Conservation (phyloP, 2,329 filamentous ascomycete genomes). For the Pseudogymnoascus sp. region DNA sequence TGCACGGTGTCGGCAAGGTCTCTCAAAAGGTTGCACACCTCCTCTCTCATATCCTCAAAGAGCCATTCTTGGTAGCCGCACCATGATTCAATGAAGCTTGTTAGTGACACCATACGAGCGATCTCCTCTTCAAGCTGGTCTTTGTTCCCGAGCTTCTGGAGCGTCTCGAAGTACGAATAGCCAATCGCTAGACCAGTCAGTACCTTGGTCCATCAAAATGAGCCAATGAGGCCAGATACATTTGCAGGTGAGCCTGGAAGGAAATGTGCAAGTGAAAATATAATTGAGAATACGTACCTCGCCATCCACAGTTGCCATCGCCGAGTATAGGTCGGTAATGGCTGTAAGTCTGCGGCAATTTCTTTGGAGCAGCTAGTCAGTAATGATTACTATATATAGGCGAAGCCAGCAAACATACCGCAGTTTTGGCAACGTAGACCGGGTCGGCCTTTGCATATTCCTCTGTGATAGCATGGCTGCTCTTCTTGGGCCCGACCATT, state of each 20-base stretch:
- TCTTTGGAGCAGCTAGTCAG: slow-evolving; percentile 38
- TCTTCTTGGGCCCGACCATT: slow-evolving; percentile 68
- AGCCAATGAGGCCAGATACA: not conserved
- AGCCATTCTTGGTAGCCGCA: slow-evolving; percentile 64
- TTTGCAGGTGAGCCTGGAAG: not conserved
- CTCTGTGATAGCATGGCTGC: slow-evolving; percentile 67
- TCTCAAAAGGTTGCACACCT: slow-evolving; percentile 59
- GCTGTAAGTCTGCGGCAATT: slow-evolving; percentile 73
- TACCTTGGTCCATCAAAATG: slow-evolving; percentile 12
- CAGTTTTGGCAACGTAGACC: slow-evolving; percentile 77
- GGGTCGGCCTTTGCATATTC: slow-evolving; percentile 87
- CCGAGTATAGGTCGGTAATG: slow-evolving; percentile 82
- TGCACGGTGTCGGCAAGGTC: slow-evolving; percentile 52
- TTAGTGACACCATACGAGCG: slow-evolving; percentile 62
- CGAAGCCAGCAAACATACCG: slow-evolving; percentile 46
- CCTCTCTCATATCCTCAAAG: slow-evolving; percentile 77
- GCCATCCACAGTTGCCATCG: slow-evolving; percentile 95
- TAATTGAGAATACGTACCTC: slow-evolving; percentile 56
- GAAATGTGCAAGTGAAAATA: not conserved
- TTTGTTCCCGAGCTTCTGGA: slow-evolving; percentile 59
- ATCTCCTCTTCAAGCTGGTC: slow-evolving; percentile 61
- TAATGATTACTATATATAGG: not conserved
- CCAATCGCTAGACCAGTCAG: slow-evolving; percentile 59
- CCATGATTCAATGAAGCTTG: slow-evolving; percentile 58
- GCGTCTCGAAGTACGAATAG: slow-evolving; percentile 85